Evolutionary conservation across 2,329 filamentous ascomycete species (phyloP).

Genomic region (Ceratocystis lukuohia): DNA sequence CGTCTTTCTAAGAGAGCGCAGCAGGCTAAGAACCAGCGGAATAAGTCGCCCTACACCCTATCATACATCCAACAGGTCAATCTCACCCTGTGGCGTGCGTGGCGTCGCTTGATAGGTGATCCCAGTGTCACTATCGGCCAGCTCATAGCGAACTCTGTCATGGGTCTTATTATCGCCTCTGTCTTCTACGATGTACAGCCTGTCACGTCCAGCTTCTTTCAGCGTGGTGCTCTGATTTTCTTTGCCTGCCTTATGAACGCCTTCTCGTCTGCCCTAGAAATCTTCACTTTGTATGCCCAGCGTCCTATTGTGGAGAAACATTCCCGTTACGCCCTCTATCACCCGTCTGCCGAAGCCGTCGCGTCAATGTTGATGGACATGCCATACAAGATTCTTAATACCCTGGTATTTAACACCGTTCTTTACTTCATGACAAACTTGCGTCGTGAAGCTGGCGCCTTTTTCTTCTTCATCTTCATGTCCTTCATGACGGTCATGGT

Average conservation of each 20-base stretch:
- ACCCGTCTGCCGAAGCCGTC: constrained; percentile 77
- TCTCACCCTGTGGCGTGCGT: constrained; percentile 72
- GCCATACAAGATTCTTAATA: constrained; percentile 67
- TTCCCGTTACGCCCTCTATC: constrained; percentile 71
- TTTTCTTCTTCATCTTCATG: constrained; percentile 76
- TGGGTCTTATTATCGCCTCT: constrained; percentile 64
- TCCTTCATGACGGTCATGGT: constrained; percentile 58
- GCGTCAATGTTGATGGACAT: constrained; percentile 77
- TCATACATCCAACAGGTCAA: constrained; percentile 62
- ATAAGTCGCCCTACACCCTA: constrained; percentile 68
- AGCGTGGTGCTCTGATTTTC: constrained; percentile 68
- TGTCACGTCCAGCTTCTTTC: constrained; percentile 61
- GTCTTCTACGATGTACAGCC: constrained; percentile 65
- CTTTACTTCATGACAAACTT: constrained; percentile 84
- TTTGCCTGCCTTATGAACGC: constrained; percentile 80
- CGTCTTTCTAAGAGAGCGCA: constrained; percentile 40
- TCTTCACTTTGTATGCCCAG: constrained; percentile 75
- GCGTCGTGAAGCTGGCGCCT: constrained; percentile 56
- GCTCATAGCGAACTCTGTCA: constrained; percentile 57
- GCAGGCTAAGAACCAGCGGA: constrained; percentile 45
- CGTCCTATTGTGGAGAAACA: constrained; percentile 90
- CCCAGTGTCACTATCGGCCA: constrained; percentile 57
- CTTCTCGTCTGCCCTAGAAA: constrained; percentile 67
- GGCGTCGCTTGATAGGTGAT: constrained; percentile 62
- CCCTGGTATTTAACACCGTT: constrained; percentile 62